Percentiles rank a stretch among this genome's conserved stretches.
Evolutionary conservation across 2,329 filamentous ascomycete species (phyloP).

Genomic region (Cladosporium sp.): DNA sequence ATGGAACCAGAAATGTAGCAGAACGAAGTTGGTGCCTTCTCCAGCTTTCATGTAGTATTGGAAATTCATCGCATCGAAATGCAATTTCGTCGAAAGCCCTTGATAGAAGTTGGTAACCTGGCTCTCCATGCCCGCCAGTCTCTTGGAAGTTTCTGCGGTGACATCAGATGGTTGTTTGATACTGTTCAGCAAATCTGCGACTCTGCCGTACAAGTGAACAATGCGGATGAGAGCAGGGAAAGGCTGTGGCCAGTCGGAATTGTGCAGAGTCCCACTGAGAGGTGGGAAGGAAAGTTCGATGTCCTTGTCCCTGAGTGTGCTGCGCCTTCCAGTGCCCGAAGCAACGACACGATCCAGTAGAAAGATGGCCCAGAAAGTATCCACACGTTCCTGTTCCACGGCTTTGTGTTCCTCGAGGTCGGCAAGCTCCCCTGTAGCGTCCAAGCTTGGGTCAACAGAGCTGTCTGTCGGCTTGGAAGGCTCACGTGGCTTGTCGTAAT

Average conservation of each 20-base stretch:
- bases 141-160: slow-evolving; percentile 70
- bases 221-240: slow-evolving; percentile 81
- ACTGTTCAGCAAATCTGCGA: slow-evolving; percentile 81
- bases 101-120: slow-evolving; percentile 76
- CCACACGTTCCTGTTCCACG: slow-evolving; percentile 77
- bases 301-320: slow-evolving; percentile 80
- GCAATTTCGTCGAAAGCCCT: slow-evolving; percentile 69
- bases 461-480: slow-evolving; percentile 51
- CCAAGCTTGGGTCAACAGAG: background rate
- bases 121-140: slow-evolving; percentile 74
- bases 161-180: slow-evolving; percentile 73
- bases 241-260: slow-evolving; percentile 71
- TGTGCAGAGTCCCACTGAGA: slow-evolving; percentile 52
- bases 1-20: slow-evolving; percentile 88
- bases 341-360: slow-evolving; percentile 85
- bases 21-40: slow-evolving; percentile 82
- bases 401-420: slow-evolving; percentile 51
- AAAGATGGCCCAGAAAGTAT: slow-evolving; percentile 90
- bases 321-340: slow-evolving; percentile 79
- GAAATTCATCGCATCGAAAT: slow-evolving; percentile 85
- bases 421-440: slow-evolving; percentile 32
- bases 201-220: slow-evolving; percentile 80
- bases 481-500: slow-evolving; percentile 33
- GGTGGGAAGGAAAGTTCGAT: slow-evolving; percentile 74
- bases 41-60: slow-evolving; percentile 78